Conservation (phyloP, 2,329 filamentous ascomycete genomes). For the Dothistroma pini region DNA sequence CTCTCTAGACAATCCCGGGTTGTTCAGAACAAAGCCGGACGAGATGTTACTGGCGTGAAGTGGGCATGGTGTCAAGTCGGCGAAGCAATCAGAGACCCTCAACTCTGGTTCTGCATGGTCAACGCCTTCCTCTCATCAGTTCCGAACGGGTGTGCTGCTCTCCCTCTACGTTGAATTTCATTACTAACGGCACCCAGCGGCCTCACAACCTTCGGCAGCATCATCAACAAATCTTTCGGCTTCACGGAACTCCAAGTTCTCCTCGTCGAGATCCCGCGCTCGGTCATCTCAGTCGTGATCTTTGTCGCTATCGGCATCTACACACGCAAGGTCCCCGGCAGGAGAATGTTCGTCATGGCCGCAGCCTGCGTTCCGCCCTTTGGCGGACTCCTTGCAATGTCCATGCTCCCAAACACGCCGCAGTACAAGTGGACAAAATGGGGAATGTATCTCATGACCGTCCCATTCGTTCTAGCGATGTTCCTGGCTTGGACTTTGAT, state of each 20-base stretch:
- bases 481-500: conserved; percentile 39
- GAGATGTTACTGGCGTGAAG: conserved; percentile 31
- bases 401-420: conserved; percentile 33
- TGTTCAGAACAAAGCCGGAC: conserved; percentile 30
- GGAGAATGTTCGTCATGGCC: conserved; percentile 37
- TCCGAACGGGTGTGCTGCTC: conserved; percentile 23
- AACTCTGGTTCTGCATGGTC: conserved; percentile 29
- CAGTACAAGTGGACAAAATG: conserved; percentile 38
- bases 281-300: conserved; percentile 31
- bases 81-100: conserved; percentile 30
- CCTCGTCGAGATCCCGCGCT: conserved; percentile 34
- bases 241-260: conserved; percentile 35
- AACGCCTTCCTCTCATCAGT: conserved; percentile 30
- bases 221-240: conserved; percentile 28
- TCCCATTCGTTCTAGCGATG: conserved; percentile 32
- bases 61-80: conserved; percentile 30
- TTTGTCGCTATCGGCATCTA: conserved; percentile 35
- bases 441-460: conserved; percentile 36
- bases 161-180: too few species aligned
- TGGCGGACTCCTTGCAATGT: conserved; percentile 35
- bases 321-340: conserved; percentile 30
- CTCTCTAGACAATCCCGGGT: conserved; percentile 26
- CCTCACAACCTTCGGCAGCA: conserved; percentile 27
- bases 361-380: conserved; percentile 33
- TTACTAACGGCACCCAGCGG: conserved; percentile 12